These are phyloP conservation scores for Spatholobus suberectus DNA, from an alignment of 306 rosid species.

Conservation along the genomic window DNA sequence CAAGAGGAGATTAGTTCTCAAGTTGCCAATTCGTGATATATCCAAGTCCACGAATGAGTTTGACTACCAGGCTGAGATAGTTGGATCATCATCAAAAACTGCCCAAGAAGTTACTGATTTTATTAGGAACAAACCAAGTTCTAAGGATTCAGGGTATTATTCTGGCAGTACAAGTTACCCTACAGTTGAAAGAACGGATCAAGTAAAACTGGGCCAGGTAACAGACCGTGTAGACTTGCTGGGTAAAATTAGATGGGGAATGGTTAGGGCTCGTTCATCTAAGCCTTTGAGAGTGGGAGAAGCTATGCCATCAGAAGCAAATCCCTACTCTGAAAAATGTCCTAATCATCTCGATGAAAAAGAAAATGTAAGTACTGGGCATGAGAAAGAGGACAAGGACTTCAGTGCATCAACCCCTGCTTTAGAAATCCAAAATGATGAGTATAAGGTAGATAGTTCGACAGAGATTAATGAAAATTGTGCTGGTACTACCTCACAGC, in stretches of 20 bases:
- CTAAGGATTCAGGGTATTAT: constrained; percentile 45
- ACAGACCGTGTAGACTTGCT: constrained; percentile 53
- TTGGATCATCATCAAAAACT: constrained; percentile 69
- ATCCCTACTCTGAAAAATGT: constrained; percentile 49
- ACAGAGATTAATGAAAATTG: constrained; percentile 42
- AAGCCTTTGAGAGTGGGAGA: constrained; percentile 72
- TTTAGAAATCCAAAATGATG: constrained; percentile 48
- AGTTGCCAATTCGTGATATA: constrained; percentile 68
- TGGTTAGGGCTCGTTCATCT: constrained; percentile 77
- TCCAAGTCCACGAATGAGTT: constrained; percentile 50
- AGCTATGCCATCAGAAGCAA: constrained; percentile 52
- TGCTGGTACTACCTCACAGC: constrained; percentile 52
- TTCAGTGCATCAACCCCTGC: constrained; percentile 41
- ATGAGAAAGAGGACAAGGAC: constrained; percentile 55
- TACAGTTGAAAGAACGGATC: constrained; percentile 49
- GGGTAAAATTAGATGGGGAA: constrained; percentile 84
- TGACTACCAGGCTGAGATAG: constrained; percentile 56
- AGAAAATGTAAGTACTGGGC: constrained; percentile 46
- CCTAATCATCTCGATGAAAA: constrained; percentile 49
- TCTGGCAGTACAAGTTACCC: constrained; percentile 48
- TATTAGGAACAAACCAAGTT: constrained; percentile 41
- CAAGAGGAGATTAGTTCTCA: constrained; percentile 80
- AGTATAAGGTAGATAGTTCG: constrained; percentile 47
- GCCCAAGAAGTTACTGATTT: constrained; percentile 53
- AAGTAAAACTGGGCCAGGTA: constrained; percentile 41